phyloP scores from a whole-genome alignment of 352 stramenopile genomes.

The Stephanocyclus meneghinianus region DNA sequence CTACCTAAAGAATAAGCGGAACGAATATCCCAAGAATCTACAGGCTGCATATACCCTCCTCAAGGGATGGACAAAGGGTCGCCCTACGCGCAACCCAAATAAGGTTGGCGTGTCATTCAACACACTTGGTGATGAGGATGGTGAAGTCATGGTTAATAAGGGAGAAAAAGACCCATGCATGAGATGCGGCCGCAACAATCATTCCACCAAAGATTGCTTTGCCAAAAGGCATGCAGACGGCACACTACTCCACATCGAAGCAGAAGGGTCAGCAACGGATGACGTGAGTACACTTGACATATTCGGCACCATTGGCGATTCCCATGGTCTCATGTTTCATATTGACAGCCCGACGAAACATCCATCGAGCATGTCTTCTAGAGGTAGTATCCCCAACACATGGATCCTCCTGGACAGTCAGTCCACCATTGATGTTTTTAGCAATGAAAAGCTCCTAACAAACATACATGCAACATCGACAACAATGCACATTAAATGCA shows the following conservation, averaged over 20 bases:
- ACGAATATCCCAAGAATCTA: neutral
- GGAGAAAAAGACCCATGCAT: neutral
- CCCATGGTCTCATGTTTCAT: neutral
- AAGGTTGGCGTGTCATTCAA: neutral
- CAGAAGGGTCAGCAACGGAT: neutral
- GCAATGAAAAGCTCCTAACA: slow-evolving; percentile 21
- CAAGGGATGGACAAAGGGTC: too few species aligned
- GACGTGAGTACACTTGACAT: neutral
- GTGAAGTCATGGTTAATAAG: too few species aligned
- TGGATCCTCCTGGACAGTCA: too few species aligned
- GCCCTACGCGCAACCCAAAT: neutral
- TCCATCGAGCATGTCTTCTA: neutral
- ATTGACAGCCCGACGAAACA: neutral
- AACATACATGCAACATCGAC: slow-evolving; percentile 13
- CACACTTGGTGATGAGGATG: neutral
- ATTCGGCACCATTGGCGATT: neutral
- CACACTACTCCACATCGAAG: neutral
- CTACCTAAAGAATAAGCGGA: too few species aligned
- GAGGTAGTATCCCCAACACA: neutral
- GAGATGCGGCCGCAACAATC: neutral
- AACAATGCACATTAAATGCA: slow-evolving; percentile 30
- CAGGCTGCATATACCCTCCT: neutral
- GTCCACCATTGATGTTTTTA: neutral
- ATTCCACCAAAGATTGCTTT: neutral
- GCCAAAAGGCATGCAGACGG: neutral